Percentiles rank a stretch among this genome's conserved stretches.
phyloP scores from a whole-genome alignment of 2,329 filamentous ascomycete species.

The Penicillium nordicum region DNA sequence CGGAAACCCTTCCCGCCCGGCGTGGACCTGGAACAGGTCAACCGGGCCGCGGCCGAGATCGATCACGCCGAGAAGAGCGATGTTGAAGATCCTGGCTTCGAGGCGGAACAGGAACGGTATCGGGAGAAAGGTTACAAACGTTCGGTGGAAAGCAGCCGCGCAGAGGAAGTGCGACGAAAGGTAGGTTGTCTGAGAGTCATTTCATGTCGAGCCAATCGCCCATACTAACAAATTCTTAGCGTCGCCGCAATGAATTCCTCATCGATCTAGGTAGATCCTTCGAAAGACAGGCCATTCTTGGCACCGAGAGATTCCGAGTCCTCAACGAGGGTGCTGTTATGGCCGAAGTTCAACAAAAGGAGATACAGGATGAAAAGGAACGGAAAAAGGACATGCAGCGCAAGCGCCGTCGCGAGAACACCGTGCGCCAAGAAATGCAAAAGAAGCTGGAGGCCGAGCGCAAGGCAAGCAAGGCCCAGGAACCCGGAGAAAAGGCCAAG shows the following conservation, averaged over 20 bases:
- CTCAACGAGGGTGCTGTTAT: conserved; percentile 77
- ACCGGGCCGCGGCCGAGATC: conserved; percentile 60
- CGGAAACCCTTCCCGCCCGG: conserved; percentile 20
- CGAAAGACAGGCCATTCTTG: conserved; percentile 63
- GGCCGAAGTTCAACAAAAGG: conserved; percentile 81
- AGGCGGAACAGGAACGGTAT: conserved; percentile 53
- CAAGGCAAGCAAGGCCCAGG: conserved; percentile 71
- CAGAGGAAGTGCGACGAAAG: conserved; percentile 64
- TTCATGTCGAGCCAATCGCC: not conserved
- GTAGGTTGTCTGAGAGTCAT: conserved; percentile 41
- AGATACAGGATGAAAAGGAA: conserved; percentile 92
- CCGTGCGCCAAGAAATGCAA: conserved; percentile 79
- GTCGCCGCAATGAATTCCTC: conserved; percentile 57
- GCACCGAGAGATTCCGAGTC: conserved; percentile 72
- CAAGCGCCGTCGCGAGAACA: conserved; percentile 91
- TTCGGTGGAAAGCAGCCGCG: conserved; percentile 60
- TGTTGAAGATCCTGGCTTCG: conserved; percentile 52
- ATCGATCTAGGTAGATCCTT: conserved; percentile 59
- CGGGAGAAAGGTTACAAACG: conserved; percentile 61
- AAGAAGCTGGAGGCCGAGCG: conserved; percentile 78
- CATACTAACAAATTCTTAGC: conserved; percentile 43
- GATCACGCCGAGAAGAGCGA: conserved; percentile 58
- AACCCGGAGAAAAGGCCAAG: conserved; percentile 77
- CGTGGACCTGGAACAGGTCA: conserved; percentile 62
- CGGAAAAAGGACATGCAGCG: conserved; percentile 99